These are phyloP conservation scores for Adansonia digitata DNA, from an alignment of 345 rosid genomes.

Conservation along the genomic window DNA sequence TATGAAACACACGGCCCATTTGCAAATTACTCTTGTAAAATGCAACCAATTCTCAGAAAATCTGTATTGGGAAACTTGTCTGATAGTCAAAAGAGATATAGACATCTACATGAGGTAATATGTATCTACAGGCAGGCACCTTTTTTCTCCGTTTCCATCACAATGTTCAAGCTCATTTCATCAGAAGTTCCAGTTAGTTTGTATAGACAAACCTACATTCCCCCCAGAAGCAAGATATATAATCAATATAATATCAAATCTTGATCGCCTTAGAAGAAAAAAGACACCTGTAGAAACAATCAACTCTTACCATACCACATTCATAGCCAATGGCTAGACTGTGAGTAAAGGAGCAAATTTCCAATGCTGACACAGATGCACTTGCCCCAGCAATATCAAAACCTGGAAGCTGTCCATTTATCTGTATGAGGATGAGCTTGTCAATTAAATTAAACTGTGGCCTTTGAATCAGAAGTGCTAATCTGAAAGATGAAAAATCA, in stretches of 20 bases:
- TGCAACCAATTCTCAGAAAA: not conserved
- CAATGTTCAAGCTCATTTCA: conserved; percentile 48
- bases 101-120: not conserved
- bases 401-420: conserved; percentile 44
- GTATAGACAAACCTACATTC: conserved; percentile 55
- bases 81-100: not conserved
- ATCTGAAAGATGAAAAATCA: conserved; percentile 8
- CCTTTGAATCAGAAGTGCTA: conserved; percentile 5
- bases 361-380: conserved; percentile 58
- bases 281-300: conserved; percentile 21
- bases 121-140: conserved; percentile 30
- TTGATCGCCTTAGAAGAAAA: conserved; percentile 1
- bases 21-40: not conserved
- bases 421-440: conserved; percentile 1
- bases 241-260: conserved; percentile 19
- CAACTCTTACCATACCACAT: conserved; percentile 65
- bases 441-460: not conserved
- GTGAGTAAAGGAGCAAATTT: conserved; percentile 51
- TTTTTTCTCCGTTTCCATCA: conserved; percentile 54
- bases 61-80: not conserved
- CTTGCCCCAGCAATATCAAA: conserved; percentile 29
- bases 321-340: conserved; percentile 64
- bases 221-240: conserved; percentile 22
- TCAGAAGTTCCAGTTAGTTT: conserved; percentile 39
- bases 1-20: not conserved